Evolutionary conservation across 371 early-diverging fungal genomes (phyloP).

Genomic region (Dinochytrium kinnereticum): DNA sequence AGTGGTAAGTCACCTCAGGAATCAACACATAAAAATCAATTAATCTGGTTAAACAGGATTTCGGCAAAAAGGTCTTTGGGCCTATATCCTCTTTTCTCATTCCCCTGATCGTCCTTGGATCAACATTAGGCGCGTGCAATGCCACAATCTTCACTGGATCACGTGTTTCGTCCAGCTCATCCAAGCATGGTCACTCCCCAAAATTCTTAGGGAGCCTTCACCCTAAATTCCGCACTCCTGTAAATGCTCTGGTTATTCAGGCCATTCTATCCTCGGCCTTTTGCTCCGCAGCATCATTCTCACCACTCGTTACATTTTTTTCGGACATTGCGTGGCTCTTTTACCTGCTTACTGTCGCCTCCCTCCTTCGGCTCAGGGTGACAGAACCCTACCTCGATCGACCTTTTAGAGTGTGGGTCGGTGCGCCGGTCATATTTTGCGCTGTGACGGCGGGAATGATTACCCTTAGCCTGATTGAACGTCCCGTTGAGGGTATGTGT

Average conservation of each 20-base stretch:
- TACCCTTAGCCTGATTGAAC: slow-evolving; percentile 41
- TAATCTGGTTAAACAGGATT: slow-evolving; percentile 59
- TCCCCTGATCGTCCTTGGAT: slow-evolving; percentile 74
- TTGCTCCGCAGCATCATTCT: slow-evolving; percentile 71
- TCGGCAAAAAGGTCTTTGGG: slow-evolving; percentile 78
- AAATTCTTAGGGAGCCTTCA: slow-evolving; percentile 68
- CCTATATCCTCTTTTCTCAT: slow-evolving; percentile 68
- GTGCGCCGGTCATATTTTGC: slow-evolving; percentile 41
- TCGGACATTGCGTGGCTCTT: slow-evolving; percentile 78
- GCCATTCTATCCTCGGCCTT: slow-evolving; percentile 65
- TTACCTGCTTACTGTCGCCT: slow-evolving; percentile 57
- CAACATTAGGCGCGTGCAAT: slow-evolving; percentile 81
- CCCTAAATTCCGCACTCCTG: slow-evolving; percentile 67
- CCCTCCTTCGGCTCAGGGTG: slow-evolving; percentile 39
- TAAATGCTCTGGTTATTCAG: slow-evolving; percentile 70
- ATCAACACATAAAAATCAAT: slow-evolving; percentile 3
- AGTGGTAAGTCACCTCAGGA: neutral
- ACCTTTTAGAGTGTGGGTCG: slow-evolving; percentile 47
- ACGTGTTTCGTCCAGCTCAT: slow-evolving; percentile 73
- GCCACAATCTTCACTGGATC: slow-evolving; percentile 78
- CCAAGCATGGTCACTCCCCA: slow-evolving; percentile 74
- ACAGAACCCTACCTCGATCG: slow-evolving; percentile 44
- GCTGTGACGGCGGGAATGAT: slow-evolving; percentile 34
- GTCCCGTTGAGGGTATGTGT: slow-evolving; percentile 36
- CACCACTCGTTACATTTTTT: slow-evolving; percentile 74